Evolutionary conservation across 2,329 filamentous ascomycete genomes (phyloP).

Genomic region (Aspergillus novofumigatus): DNA sequence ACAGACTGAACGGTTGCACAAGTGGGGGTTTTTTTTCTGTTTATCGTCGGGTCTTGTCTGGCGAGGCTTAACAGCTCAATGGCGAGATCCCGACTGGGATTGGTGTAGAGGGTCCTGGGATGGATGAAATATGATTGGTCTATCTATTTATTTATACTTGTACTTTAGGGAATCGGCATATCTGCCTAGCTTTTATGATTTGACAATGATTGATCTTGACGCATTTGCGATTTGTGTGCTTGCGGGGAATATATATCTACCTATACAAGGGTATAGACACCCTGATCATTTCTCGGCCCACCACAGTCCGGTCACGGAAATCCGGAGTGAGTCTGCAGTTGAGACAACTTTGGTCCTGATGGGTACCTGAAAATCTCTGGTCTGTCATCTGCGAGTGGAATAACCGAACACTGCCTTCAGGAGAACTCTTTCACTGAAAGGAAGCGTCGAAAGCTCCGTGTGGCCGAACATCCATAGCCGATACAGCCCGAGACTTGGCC

Average conservation of each 20-base stretch:
- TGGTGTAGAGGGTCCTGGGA: not conserved
- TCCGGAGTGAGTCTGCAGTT: not conserved
- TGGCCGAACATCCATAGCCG: conserved; percentile 31
- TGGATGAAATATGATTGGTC: not conserved
- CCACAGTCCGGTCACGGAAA: not conserved
- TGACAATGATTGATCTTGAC: not conserved
- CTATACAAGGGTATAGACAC: not conserved
- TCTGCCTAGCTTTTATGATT: not conserved
- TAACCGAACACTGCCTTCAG: not conserved
- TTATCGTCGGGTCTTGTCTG: not conserved
- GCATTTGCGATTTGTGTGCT: not conserved
- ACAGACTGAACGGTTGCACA: conserved; percentile 16
- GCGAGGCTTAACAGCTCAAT: not conserved
- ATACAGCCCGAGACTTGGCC: conserved; percentile 30
- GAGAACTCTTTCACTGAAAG: not conserved
- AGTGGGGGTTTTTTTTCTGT: conserved; percentile 7
- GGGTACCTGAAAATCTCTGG: not conserved
- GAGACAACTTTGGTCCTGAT: not conserved
- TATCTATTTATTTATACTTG: conserved; percentile 1
- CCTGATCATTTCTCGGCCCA: not conserved
- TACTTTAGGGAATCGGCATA: conserved; percentile 1
- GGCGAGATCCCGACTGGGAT: not conserved
- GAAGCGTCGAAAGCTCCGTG: conserved; percentile 25
- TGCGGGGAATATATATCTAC: not conserved
- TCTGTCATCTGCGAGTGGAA: not conserved